These are phyloP conservation scores for Hypoxylon sp. DNA, from an alignment of 2,329 filamentous ascomycete species.

Conservation along the genomic window DNA sequence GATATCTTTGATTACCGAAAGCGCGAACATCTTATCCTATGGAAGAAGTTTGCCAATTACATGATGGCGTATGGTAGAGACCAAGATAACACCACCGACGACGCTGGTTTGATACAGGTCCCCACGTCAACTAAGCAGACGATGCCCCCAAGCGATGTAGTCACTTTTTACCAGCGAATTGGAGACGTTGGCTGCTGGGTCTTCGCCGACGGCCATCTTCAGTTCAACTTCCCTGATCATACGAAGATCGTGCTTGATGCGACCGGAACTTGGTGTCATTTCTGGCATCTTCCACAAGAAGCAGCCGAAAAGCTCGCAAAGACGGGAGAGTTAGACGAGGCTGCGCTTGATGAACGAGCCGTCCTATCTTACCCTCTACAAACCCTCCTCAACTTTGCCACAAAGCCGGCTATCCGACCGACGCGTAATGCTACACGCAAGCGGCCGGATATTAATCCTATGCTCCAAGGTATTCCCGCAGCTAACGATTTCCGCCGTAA, in stretches of 20 bases:
- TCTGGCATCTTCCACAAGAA: conserved; percentile 81
- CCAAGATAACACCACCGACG: conserved; percentile 69
- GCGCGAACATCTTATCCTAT: conserved; percentile 75
- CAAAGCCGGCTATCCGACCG: conserved; percentile 63
- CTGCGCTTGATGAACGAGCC: conserved; percentile 79
- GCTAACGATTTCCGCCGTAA: conserved; percentile 82
- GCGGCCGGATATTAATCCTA: conserved; percentile 72
- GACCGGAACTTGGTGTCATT: conserved; percentile 81
- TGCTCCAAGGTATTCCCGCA: conserved; percentile 75
- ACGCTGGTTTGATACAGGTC: conserved; percentile 59
- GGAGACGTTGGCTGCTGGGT: conserved; percentile 87
- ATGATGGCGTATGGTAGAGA: conserved; percentile 82
- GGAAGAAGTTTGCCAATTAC: conserved; percentile 82
- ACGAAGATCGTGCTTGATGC: conserved; percentile 86
- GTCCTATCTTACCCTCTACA: conserved; percentile 80
- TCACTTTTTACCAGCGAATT: conserved; percentile 86
- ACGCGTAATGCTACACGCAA: conserved; percentile 64
- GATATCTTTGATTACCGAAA: conserved; percentile 77
- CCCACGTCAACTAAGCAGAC: conserved; percentile 59
- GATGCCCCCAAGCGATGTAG: conserved; percentile 70
- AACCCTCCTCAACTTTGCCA: conserved; percentile 78
- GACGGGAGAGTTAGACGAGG: conserved; percentile 77
- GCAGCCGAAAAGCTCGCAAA: conserved; percentile 76
- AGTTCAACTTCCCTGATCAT: conserved; percentile 92
- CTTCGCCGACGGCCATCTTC: conserved; percentile 84